phyloP scores from a whole-genome alignment of 257 asterid genomes.

The Solanum bulbocastanum region DNA sequence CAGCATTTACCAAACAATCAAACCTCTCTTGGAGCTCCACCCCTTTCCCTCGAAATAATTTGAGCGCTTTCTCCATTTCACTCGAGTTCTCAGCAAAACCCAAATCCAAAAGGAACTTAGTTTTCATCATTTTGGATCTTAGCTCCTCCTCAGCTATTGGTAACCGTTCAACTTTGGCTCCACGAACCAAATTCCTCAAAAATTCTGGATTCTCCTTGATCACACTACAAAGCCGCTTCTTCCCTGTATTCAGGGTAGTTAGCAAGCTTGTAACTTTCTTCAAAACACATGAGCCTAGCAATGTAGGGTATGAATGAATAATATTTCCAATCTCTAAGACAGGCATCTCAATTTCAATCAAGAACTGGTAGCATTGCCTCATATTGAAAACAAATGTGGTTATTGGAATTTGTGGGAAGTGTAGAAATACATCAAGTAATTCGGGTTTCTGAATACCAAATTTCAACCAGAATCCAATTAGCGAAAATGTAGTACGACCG shows the following conservation, averaged over 20 bases:
- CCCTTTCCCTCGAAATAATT: conserved; percentile 44
- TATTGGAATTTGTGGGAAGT: conserved; percentile 34
- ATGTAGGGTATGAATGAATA: conserved; percentile 18
- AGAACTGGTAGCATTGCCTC: conserved; percentile 33
- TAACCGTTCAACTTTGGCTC: conserved; percentile 23
- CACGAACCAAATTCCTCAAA: conserved; percentile 40
- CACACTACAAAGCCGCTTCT: conserved; percentile 32
- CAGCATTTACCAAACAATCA: conserved; percentile 42
- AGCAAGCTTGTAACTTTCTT: conserved; percentile 32
- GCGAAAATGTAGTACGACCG: conserved; percentile 24
- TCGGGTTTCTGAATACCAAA: conserved; percentile 21
- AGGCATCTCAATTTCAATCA: conserved; percentile 41
- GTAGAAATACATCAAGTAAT: conserved; percentile 21
- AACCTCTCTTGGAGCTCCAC: conserved; percentile 62
- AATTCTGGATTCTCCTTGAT: conserved; percentile 45
- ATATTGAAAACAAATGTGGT: conserved; percentile 28
- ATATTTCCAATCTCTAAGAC: conserved; percentile 31
- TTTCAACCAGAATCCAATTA: conserved; percentile 44
- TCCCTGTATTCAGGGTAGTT: conserved; percentile 25
- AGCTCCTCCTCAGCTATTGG: conserved; percentile 14
- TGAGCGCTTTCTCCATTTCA: conserved; percentile 52
- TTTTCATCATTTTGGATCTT: conserved; percentile 24
- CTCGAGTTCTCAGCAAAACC: conserved; percentile 48
- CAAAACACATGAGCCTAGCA: conserved; percentile 49
- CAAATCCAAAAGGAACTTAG: conserved; percentile 44